phyloP scores from a whole-genome alignment of 345 rosid genomes.

The Euphorbia pulcherrima region DNA sequence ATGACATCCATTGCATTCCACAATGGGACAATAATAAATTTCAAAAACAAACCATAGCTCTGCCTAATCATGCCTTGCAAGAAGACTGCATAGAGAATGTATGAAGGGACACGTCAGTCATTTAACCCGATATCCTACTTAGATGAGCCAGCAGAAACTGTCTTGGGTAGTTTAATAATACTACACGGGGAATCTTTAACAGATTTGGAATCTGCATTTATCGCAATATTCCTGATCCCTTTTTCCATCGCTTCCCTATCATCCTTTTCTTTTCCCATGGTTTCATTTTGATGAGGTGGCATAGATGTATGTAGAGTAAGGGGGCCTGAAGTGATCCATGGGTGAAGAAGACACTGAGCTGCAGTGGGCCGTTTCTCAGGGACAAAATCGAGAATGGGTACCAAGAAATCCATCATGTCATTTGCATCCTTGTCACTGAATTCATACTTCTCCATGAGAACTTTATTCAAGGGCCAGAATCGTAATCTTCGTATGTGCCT shows the following conservation, averaged over 20 bases:
- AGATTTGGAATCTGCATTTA: constrained; percentile 39
- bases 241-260: constrained; percentile 58
- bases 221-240: constrained; percentile 54
- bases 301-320: constrained; percentile 34
- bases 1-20: constrained; percentile 5
- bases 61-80: constrained; percentile 4
- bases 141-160: constrained; percentile 26
- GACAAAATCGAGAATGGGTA: constrained; percentile 64
- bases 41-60: background rate
- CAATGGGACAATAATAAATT: background rate
- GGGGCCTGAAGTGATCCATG: constrained; percentile 54
- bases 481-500: constrained; percentile 68
- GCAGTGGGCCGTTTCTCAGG: constrained; percentile 71
- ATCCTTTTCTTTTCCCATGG: constrained; percentile 40
- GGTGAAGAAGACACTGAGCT: constrained; percentile 64
- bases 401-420: constrained; percentile 50
- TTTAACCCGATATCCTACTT: constrained; percentile 14
- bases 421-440: constrained; percentile 56
- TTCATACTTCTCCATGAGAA: constrained; percentile 59
- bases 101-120: background rate
- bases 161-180: constrained; percentile 25
- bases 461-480: constrained; percentile 67
- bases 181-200: constrained; percentile 32
- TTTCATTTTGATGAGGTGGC: constrained; percentile 28
- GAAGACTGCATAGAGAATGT: background rate